phyloP scores from a whole-genome alignment of 495 filamentous ascomycete species.

The Margaritispora aquatica region DNA sequence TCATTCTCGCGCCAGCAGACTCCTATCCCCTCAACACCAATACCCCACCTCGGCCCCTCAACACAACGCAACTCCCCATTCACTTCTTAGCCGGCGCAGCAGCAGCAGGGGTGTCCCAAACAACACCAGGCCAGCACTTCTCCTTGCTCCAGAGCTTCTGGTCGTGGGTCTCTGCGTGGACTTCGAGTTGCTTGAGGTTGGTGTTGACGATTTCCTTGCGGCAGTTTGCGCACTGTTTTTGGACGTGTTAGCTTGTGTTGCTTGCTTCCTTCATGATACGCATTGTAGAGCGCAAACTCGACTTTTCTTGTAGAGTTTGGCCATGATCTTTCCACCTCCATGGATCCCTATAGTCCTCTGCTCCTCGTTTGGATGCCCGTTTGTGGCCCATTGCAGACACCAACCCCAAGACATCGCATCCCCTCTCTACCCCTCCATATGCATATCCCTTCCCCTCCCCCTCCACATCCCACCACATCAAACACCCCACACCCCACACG shows the following conservation, averaged over 20 bases:
- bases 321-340: too few relatives aligned
- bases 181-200: constrained; percentile 29
- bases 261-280: too few relatives aligned
- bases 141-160: constrained; percentile 33
- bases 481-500: not conserved
- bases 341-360: too few relatives aligned
- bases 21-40: too few relatives aligned
- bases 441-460: not conserved
- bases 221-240: constrained; percentile 33
- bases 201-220: constrained; percentile 33
- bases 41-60: not conserved
- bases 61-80: not conserved
- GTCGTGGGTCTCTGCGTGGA: constrained; percentile 33
- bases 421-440: too few relatives aligned
- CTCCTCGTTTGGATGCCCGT: too few relatives aligned
- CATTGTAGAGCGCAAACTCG: too few relatives aligned
- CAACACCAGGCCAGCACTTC: constrained; percentile 37
- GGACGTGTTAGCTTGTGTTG: too few relatives aligned
- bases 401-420: too few relatives aligned
- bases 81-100: not conserved
- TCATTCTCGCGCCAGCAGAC: too few relatives aligned
- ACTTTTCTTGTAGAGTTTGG: too few relatives aligned
- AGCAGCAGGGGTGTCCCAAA: constrained; percentile 9
- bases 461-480: not conserved
- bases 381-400: too few relatives aligned